Conservation (phyloP, 176 grass and related monocot genomes). For the Rhynchospora breviuscula region DNA sequence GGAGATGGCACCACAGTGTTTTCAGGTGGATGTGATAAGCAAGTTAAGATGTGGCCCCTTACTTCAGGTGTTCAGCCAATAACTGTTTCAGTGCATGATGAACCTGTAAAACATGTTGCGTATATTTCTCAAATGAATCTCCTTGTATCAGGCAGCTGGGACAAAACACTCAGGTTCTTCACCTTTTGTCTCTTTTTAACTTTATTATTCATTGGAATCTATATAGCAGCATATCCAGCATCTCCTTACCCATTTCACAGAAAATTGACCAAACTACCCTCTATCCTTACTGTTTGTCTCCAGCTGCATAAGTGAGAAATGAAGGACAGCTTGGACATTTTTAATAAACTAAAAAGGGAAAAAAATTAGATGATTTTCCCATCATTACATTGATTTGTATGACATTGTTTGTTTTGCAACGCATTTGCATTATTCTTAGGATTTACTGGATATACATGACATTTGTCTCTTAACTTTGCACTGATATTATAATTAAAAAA, state of each 20-base stretch:
- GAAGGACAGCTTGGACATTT: background rate
- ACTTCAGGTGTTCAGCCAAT: conserved; percentile 61
- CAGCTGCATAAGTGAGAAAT: background rate
- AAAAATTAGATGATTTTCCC: background rate
- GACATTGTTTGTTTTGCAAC: background rate
- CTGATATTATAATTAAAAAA: background rate
- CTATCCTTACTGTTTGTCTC: background rate
- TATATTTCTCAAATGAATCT: conserved; percentile 91
- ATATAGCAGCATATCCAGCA: background rate
- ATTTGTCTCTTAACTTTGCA: background rate
- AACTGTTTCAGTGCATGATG: conserved; percentile 75
- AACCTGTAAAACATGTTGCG: conserved; percentile 55
- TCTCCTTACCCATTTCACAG: background rate
- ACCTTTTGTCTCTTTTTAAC: background rate
- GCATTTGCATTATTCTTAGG: background rate
- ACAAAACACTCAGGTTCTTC: conserved; percentile 65
- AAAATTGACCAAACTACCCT: background rate
- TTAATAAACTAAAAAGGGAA: background rate
- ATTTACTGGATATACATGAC: background rate
- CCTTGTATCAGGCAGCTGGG: conserved; percentile 83
- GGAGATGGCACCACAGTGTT: conserved; percentile 76
- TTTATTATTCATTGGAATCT: background rate
- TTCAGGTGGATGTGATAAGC: conserved; percentile 80
- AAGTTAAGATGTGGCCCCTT: conserved; percentile 82
- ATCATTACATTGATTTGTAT: background rate